phyloP scores from a whole-genome alignment of 805 yeast genomes.

The Lipomyces japonicus region DNA sequence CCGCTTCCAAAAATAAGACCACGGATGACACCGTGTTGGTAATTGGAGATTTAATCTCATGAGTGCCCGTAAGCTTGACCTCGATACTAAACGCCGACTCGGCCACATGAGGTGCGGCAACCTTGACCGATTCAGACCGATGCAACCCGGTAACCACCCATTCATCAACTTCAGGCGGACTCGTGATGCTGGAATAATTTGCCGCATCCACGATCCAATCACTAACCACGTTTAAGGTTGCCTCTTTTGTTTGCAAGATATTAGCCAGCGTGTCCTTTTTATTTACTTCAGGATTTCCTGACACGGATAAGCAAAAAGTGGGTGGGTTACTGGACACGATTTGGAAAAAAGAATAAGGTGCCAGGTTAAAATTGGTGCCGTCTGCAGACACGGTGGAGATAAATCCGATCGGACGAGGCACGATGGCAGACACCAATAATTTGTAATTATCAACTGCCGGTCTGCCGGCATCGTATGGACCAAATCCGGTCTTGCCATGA shows the following conservation, averaged over 20 bases:
- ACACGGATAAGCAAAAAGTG: constrained; percentile 49
- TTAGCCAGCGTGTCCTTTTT: constrained; percentile 51
- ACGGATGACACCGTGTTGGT: constrained; percentile 39
- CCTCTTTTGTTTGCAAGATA: constrained; percentile 50
- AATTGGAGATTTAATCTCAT: constrained; percentile 43
- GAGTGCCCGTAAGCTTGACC: constrained; percentile 44
- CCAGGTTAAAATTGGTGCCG: constrained; percentile 46
- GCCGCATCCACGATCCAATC: constrained; percentile 69
- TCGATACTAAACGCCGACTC: constrained; percentile 61
- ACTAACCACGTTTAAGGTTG: constrained; percentile 53
- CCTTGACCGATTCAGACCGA: constrained; percentile 43
- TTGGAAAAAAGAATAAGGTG: constrained; percentile 59
- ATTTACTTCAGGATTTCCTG: constrained; percentile 33
- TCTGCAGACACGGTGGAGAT: constrained; percentile 46
- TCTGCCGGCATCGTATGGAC: constrained; percentile 47
- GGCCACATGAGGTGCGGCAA: constrained; percentile 55
- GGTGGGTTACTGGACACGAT: constrained; percentile 56
- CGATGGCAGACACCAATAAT: constrained; percentile 49
- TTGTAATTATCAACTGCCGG: constrained; percentile 47
- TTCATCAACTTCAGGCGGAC: constrained; percentile 52
- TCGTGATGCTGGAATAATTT: constrained; percentile 46
- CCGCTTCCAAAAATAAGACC: constrained; percentile 50
- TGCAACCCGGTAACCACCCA: constrained; percentile 54
- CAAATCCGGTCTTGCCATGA: constrained; percentile 47
- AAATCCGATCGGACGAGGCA: constrained; percentile 62